phyloP scores from a whole-genome alignment of 257 asterid genomes.

The Orobanche coerulescens region DNA sequence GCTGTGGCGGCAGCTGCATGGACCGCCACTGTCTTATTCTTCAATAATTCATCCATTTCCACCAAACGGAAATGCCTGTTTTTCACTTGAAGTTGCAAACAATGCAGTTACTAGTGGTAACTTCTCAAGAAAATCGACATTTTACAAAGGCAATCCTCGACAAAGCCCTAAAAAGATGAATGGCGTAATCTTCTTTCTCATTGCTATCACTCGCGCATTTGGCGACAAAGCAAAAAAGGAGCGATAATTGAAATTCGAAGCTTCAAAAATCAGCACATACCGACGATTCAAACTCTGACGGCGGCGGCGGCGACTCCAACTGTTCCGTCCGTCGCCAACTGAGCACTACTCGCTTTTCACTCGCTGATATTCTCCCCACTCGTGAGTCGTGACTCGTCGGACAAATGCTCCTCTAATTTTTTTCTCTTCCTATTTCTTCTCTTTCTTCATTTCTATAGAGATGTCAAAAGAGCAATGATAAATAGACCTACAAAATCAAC shows the following conservation, averaged over 20 bases:
- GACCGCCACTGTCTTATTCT: conserved; percentile 43
- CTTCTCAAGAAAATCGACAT: background rate
- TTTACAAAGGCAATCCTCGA: background rate
- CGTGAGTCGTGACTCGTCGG: too few relatives aligned
- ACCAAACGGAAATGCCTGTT: background rate
- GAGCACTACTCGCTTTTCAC: background rate
- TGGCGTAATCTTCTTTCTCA: background rate
- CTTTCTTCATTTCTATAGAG: too few relatives aligned
- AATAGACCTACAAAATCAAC: too few relatives aligned
- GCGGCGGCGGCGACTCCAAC: background rate
- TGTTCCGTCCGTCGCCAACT: background rate
- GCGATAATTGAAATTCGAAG: background rate
- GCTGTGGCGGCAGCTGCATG: conserved; percentile 68
- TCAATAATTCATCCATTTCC: conserved; percentile 64
- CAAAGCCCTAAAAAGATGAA: background rate
- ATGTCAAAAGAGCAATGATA: too few relatives aligned
- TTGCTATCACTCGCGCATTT: conserved; percentile 1
- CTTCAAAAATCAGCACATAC: background rate
- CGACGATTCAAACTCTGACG: too few relatives aligned
- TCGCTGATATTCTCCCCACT: too few relatives aligned
- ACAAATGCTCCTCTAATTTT: background rate
- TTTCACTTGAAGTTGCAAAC: conserved; percentile 7
- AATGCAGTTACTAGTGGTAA: background rate
- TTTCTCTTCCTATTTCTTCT: background rate
- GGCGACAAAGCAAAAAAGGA: conserved; percentile 14